Evolutionary conservation across 352 stramenopile species (phyloP).

Genomic region (Hyphochytrium catenoides): DNA sequence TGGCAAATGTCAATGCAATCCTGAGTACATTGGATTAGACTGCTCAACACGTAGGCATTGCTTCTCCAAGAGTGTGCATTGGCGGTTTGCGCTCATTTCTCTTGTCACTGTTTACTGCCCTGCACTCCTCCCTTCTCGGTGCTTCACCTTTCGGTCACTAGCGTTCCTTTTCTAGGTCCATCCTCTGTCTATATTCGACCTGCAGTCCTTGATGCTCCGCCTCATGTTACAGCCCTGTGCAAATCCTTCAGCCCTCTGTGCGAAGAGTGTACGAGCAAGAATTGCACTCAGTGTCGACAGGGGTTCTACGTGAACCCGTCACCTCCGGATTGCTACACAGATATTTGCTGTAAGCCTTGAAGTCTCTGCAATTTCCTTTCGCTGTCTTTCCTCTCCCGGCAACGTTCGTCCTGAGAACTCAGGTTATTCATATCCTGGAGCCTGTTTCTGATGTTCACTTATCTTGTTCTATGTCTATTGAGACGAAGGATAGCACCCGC

Average conservation of each 20-base stretch:
- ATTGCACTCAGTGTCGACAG: slow-evolving; percentile 55
- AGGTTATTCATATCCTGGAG: too few species aligned
- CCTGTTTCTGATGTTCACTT: too few species aligned
- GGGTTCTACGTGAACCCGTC: slow-evolving; percentile 51
- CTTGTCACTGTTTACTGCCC: too few species aligned
- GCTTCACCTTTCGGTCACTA: neutral
- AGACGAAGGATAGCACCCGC: too few species aligned
- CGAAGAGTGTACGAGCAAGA: slow-evolving; percentile 38
- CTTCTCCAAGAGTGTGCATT: too few species aligned
- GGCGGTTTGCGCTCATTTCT: too few species aligned
- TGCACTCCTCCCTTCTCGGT: neutral
- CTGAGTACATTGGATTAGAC: slow-evolving; percentile 38
- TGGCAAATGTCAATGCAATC: slow-evolving; percentile 44
- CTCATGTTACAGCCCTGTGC: slow-evolving; percentile 17
- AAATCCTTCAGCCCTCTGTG: slow-evolving; percentile 54
- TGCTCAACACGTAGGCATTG: slow-evolving; percentile 23
- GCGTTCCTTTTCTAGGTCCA: too few species aligned
- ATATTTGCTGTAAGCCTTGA: neutral
- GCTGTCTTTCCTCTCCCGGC: neutral
- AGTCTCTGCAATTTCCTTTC: neutral
- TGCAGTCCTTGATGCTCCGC: too few species aligned
- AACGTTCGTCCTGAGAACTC: too few species aligned
- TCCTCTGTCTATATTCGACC: too few species aligned
- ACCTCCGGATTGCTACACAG: slow-evolving; percentile 34
- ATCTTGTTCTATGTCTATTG: too few species aligned